Evolutionary conservation across 768 basidiomycete genomes (phyloP).

Genomic region (Boletus coccyginus): DNA sequence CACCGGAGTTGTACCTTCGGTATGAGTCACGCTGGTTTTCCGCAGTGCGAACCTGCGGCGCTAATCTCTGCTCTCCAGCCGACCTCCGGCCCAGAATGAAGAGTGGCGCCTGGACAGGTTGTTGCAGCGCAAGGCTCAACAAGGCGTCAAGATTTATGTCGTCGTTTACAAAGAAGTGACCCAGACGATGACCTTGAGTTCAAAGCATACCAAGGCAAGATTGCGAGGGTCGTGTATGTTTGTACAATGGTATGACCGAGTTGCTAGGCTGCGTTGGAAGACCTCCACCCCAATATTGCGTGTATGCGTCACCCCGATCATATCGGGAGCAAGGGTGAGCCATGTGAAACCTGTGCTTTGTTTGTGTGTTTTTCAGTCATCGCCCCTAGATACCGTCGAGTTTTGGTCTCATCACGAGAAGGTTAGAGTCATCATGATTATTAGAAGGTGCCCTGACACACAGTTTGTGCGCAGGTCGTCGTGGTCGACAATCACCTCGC

Average conservation of each 20-base stretch:
- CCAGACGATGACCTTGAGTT: conserved; percentile 87
- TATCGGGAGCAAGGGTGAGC: conserved; percentile 68
- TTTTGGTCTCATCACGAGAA: conserved; percentile 96
- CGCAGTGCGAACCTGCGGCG: neutral
- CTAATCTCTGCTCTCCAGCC: conserved; percentile 29
- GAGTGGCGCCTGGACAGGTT: conserved; percentile 89
- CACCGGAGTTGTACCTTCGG: conserved; percentile 91
- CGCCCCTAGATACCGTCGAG: conserved; percentile 59
- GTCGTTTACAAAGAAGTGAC: conserved; percentile 96
- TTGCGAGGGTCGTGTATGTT: neutral
- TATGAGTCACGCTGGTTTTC: neutral
- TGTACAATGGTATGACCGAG: neutral
- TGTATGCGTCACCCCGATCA: conserved; percentile 92
- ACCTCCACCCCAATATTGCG: conserved; percentile 81
- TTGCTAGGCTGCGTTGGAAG: conserved; percentile 66
- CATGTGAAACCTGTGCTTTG: neutral
- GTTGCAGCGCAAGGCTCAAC: conserved; percentile 81
- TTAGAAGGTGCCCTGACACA: neutral
- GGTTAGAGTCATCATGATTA: conserved; percentile 20
- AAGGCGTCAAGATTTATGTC: conserved; percentile 91
- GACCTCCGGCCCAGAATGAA: conserved; percentile 80
- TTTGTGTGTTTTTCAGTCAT: neutral
- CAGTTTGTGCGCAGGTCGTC: conserved; percentile 46
- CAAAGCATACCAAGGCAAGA: conserved; percentile 75
- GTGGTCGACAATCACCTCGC: conserved; percentile 85